phyloP scores from a whole-genome alignment of 2,329 filamentous ascomycete species.

The Chaetoscypha palmicola region DNA sequence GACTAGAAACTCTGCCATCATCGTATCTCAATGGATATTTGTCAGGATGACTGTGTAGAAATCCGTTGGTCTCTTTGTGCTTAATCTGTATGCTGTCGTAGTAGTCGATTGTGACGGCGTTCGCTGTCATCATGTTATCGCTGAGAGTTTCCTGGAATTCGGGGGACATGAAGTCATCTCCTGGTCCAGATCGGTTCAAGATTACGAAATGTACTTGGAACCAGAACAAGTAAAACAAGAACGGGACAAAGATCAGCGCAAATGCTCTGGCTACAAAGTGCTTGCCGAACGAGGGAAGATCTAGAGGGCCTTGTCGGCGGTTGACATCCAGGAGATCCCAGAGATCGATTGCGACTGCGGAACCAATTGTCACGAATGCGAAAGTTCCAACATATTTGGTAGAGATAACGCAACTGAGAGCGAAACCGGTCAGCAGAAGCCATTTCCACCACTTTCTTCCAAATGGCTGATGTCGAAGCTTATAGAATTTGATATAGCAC shows the following conservation, averaged over 20 bases:
- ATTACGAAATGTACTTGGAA: conserved; percentile 99
- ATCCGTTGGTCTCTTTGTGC: conserved; percentile 97
- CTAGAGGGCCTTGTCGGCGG: conserved; percentile 72
- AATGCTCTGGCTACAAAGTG: conserved; percentile 85
- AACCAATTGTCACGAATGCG: conserved; percentile 94
- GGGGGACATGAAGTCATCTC: conserved; percentile 97
- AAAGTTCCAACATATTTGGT: conserved; percentile 97
- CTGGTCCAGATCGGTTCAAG: conserved; percentile 78
- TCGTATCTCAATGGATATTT: conserved; percentile 91
- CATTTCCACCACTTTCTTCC: conserved; percentile 99
- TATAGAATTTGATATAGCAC: conserved; percentile 97
- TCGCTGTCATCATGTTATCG: conserved; percentile 87
- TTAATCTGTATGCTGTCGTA: conserved; percentile 80
- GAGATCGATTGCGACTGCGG: conserved; percentile 86
- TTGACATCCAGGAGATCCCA: conserved; percentile 93
- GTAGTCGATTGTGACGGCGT: conserved; percentile 81
- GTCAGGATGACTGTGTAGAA: conserved; percentile 88
- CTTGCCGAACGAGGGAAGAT: conserved; percentile 71
- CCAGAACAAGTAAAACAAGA: conserved; percentile 99
- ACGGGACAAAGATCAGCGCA: conserved; percentile 82
- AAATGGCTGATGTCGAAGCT: conserved; percentile 82
- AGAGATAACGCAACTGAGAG: conserved; percentile 93
- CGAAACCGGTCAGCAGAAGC: conserved; percentile 90
- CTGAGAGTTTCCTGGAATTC: conserved; percentile 96
- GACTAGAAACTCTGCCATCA: conserved; percentile 92